Base-by-base conservation (phyloP, 2,329 filamentous ascomycete genomes). In the Talaromyces islandicus region DNA sequence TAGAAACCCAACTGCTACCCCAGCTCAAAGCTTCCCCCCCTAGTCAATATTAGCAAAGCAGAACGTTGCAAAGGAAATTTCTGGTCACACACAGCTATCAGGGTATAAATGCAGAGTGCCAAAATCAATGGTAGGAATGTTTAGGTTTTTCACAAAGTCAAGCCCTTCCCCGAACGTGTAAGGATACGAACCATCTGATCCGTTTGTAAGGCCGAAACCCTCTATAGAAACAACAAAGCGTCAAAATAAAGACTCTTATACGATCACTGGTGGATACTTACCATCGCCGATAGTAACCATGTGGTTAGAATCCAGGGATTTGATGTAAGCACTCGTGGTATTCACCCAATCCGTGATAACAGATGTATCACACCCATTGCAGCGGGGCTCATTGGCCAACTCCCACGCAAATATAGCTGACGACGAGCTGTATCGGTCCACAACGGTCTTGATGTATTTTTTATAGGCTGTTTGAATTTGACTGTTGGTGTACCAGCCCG, bases 401-500 rank as follows among this genome's bases (percentile, higher is more conserved):
- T 89, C 86, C 87, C 87, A 89, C 0, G 85, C 84, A 64, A 89
- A 84, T 54, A 89, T 79, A 0, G 86, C 81, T 0, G 82, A 73
- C 0, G 83, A 87, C 62, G 78, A 75, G 51, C 76, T 81, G 73
- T 88, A 89, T 11, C 86, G 78, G n/a, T 73, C 81, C 3, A 89
- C 80, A 9, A 89, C 78, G 0, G 77, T 75, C 53, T 81, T 75
- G 67, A 89, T 80, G 68, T 89, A 90, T 53, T 75, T 78, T 65
- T 83, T 83, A 70, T 89, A 89, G 59, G 86, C 81, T 0, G 75
- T 66, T 71, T 86, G 84, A 5, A 81, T 80, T 0, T 73, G 71
- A 0, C 74, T 65, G 65, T 82, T 80, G n/a, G 80, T 83, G 72
- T 86, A 89, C 80, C 85, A 89, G 6, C 75, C 74, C 17, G 76